Conservation (phyloP, 1,284 basidiomycete genomes). For the Fomitopsis palustris region DNA sequence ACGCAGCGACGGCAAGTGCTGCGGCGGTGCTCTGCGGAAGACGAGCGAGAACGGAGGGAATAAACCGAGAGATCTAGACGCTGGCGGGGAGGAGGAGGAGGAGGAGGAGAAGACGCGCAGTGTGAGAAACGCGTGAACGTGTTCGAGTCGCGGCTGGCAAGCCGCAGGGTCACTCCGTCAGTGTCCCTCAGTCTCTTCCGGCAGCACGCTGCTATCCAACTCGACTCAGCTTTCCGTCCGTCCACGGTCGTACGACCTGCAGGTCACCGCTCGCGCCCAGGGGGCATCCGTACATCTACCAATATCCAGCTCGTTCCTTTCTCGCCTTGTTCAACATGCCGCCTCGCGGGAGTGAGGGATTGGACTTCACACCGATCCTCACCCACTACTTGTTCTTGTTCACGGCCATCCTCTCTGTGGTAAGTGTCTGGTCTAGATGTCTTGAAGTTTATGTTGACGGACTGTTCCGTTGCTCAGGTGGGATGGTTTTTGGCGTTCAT, state of each 20-base stretch:
- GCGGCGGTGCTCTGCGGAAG: not conserved
- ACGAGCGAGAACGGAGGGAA: not conserved
- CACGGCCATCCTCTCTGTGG: conserved; percentile 78
- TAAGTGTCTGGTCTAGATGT: conserved; percentile 36
- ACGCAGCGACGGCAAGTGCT: not conserved
- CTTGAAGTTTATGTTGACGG: not conserved
- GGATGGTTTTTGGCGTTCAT: conserved; percentile 96
- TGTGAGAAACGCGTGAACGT: conserved; percentile 7
- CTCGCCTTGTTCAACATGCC: conserved; percentile 34
- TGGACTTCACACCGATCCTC: conserved; percentile 82
- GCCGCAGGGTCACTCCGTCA: not conserved
- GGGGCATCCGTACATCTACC: not conserved
- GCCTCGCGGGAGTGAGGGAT: conserved; percentile 52
- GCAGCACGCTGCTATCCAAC: not conserved
- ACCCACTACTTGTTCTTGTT: conserved; percentile 89
- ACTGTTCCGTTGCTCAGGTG: conserved; percentile 41
- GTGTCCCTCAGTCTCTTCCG: not conserved
- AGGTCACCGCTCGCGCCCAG: not conserved
- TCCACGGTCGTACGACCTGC: conserved; percentile 2
- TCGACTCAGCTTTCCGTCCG: not conserved
- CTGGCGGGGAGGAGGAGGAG: not conserved
- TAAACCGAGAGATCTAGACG: not conserved
- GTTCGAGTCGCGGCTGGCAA: conserved; percentile 1
- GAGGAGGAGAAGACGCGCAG: not conserved
- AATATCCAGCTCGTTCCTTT: not conserved